Evolutionary conservation across 2,329 filamentous ascomycete genomes (phyloP).

Genomic region (Bisporella sp.): DNA sequence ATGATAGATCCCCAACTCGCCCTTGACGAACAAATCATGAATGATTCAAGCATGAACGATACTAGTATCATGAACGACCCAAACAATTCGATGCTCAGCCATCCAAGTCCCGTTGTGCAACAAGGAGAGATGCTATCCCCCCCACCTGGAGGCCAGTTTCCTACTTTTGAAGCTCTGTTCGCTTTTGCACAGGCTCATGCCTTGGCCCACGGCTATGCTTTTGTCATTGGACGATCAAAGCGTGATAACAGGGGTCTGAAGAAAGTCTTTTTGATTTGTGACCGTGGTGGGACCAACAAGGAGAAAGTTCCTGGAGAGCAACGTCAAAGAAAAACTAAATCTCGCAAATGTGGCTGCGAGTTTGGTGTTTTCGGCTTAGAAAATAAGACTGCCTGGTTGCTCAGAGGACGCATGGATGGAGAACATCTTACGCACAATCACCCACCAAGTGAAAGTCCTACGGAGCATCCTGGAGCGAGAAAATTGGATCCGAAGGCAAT

Average conservation of each 20-base stretch:
- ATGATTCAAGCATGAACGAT: neutral
- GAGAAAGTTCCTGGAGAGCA: slow-evolving; percentile 28
- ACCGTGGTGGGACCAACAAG: slow-evolving; percentile 60
- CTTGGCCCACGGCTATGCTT: slow-evolving; percentile 60
- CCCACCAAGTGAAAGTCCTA: slow-evolving; percentile 58
- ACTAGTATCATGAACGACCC: slow-evolving; percentile 11
- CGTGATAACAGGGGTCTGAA: slow-evolving; percentile 57
- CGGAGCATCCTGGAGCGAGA: slow-evolving; percentile 58
- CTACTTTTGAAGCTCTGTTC: slow-evolving; percentile 57
- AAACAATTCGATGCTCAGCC: neutral
- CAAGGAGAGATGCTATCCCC: slow-evolving; percentile 26
- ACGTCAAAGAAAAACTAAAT: slow-evolving; percentile 55
- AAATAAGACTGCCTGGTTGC: slow-evolving; percentile 59
- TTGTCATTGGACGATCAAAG: slow-evolving; percentile 61
- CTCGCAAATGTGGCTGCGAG: slow-evolving; percentile 61
- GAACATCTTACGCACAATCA: slow-evolving; percentile 56
- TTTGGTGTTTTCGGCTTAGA: slow-evolving; percentile 67
- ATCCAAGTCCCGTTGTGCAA: neutral
- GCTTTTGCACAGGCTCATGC: slow-evolving; percentile 59
- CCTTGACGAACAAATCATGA: slow-evolving; percentile 21
- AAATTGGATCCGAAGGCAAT: slow-evolving; percentile 63
- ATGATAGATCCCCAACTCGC: slow-evolving; percentile 28
- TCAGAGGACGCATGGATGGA: slow-evolving; percentile 55
- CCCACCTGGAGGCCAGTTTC: slow-evolving; percentile 57
- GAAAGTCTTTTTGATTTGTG: slow-evolving; percentile 61